phyloP scores from a whole-genome alignment of 805 yeast species.

The Saccharomycopsis fodiens region DNA sequence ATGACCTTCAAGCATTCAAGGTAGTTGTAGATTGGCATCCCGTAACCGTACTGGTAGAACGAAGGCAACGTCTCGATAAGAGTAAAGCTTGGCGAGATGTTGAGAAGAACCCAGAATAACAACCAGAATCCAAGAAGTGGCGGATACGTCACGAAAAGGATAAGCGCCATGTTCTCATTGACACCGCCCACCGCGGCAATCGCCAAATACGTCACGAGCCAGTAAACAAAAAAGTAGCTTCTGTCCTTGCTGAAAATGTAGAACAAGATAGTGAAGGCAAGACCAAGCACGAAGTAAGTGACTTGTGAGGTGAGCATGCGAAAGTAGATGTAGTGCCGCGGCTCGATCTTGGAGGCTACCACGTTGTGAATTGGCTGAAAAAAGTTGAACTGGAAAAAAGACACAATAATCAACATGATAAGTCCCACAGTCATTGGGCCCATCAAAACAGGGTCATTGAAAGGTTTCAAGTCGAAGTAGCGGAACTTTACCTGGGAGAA shows the following conservation, averaged over 20 bases:
- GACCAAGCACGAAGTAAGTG: conserved; percentile 48
- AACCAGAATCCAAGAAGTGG: conserved; percentile 67
- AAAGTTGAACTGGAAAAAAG: conserved; percentile 65
- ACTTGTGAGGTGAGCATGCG: conserved; percentile 42
- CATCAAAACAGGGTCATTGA: conserved; percentile 37
- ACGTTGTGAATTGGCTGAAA: conserved; percentile 27
- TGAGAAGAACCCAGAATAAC: conserved; percentile 59
- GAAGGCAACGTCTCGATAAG: conserved; percentile 51
- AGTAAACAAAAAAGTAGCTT: conserved; percentile 64
- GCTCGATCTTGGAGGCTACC: conserved; percentile 32
- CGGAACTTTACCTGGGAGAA: conserved; percentile 12
- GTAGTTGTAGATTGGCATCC: conserved; percentile 26
- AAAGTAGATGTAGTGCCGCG: conserved; percentile 41
- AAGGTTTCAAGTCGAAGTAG: conserved; percentile 41
- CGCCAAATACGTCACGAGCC: conserved; percentile 61
- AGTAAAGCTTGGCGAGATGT: conserved; percentile 61
- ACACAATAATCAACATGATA: conserved; percentile 60
- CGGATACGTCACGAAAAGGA: conserved; percentile 46
- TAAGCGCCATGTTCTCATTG: conserved; percentile 54
- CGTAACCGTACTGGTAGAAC: conserved; percentile 60
- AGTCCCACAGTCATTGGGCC: conserved; percentile 72
- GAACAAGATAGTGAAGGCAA: conserved; percentile 39
- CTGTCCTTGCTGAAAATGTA: conserved; percentile 47
- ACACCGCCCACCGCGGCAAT: conserved; percentile 75
- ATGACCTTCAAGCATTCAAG: neutral